A percentile compares a stretch with the other conserved stretches of the same genome.
Evolutionary conservation across 306 rosid genomes (phyloP).

Genomic region (Gillenia trifoliata): DNA sequence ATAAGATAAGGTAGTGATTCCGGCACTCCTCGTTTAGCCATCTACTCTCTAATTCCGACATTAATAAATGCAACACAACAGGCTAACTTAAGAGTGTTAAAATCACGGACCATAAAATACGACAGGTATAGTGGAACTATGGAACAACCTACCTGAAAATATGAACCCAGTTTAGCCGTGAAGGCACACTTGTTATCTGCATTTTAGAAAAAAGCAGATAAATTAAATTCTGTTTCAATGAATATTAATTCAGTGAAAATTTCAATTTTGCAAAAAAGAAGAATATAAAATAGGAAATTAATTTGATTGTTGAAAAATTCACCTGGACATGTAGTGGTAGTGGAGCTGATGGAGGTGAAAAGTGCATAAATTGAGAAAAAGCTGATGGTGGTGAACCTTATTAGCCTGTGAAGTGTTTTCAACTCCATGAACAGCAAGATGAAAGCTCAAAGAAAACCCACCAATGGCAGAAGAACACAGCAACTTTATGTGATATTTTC

Average conservation of each 20-base stretch:
- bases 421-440: slow-evolving; percentile 61
- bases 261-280: neutral
- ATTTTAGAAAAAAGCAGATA: neutral
- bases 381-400: slow-evolving; percentile 20
- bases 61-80: too few species aligned
- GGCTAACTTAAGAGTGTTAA: neutral
- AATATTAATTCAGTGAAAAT: neutral
- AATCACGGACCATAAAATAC: neutral
- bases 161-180: slow-evolving; percentile 26
- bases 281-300: neutral
- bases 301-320: neutral
- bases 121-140: neutral
- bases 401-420: slow-evolving; percentile 34
- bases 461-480: neutral
- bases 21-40: neutral
- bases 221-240: neutral
- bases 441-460: slow-evolving; percentile 2
- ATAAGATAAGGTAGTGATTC: neutral
- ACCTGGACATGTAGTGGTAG: slow-evolving; percentile 27
- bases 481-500: neutral
- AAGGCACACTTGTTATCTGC: slow-evolving; percentile 46
- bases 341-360: slow-evolving; percentile 28
- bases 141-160: slow-evolving; percentile 48
- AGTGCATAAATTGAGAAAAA: slow-evolving; percentile 44
- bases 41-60: neutral